These are phyloP conservation scores for Protea cynaroides DNA, from an alignment of 164 flowering plant genomes.

Conservation along the genomic window DNA sequence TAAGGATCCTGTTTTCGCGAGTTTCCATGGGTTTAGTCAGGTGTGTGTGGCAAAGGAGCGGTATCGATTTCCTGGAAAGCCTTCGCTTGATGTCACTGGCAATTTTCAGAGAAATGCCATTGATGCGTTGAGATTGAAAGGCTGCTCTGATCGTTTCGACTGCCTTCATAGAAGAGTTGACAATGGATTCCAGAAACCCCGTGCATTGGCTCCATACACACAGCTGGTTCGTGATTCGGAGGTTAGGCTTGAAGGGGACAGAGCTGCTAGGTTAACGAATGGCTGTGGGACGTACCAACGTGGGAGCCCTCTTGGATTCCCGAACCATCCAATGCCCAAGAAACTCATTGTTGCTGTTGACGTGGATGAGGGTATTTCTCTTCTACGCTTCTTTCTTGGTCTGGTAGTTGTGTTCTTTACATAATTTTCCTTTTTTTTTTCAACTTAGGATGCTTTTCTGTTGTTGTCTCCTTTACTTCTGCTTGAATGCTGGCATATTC, in stretches of 20 bases:
- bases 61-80: slow-evolving; percentile 1
- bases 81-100: slow-evolving; percentile 3
- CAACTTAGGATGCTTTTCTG: not conserved
- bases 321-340: slow-evolving; percentile 22
- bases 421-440: not conserved
- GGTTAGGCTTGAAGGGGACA: slow-evolving; percentile 20
- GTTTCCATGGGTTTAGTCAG: slow-evolving; percentile 6
- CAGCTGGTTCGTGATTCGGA: slow-evolving; percentile 30
- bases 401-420: not conserved
- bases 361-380: slow-evolving; percentile 69
- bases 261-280: slow-evolving; percentile 8
- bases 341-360: slow-evolving; percentile 81
- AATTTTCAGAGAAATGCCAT: slow-evolving; percentile 2
- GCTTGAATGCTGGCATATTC: too few species aligned
- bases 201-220: slow-evolving; percentile 24
- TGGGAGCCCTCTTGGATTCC: slow-evolving; percentile 33
- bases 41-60: not conserved
- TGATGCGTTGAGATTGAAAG: slow-evolving; percentile 17
- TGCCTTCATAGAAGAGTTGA: slow-evolving; percentile 4
- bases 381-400: not conserved
- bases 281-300: slow-evolving; percentile 19
- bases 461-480: not conserved
- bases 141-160: slow-evolving; percentile 22
- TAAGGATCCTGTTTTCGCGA: slow-evolving; percentile 10
- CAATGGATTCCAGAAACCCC: slow-evolving; percentile 16